Percentiles rank a stretch among this genome's conserved stretches.
Conservation (phyloP, 1,284 basidiomycete genomes). For the Ganoderma leucocontextum region DNA sequence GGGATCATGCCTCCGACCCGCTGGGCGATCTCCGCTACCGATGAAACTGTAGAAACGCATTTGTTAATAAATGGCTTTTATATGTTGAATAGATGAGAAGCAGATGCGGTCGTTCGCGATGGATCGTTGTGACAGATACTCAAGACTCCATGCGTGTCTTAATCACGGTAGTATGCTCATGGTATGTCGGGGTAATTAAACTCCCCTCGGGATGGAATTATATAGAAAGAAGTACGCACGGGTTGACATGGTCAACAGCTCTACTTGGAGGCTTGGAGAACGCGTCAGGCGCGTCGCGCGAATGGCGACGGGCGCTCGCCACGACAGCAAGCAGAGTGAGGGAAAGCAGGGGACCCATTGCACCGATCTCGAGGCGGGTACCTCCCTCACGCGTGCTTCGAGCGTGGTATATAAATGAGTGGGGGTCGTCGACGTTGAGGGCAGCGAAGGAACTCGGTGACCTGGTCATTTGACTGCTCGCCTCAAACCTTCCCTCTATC, state of each 20-base stretch:
- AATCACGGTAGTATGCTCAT: too few species aligned
- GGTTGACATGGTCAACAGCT: conserved; percentile 50
- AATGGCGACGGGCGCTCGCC: conserved; percentile 14
- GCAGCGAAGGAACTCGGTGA: not conserved
- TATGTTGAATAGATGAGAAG: too few species aligned
- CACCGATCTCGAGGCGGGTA: not conserved
- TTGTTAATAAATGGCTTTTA: too few species aligned
- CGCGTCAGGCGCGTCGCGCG: conserved; percentile 11
- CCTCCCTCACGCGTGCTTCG: not conserved
- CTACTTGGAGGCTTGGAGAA: conserved; percentile 21
- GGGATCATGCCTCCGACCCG: conserved; percentile 71
- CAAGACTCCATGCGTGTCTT: too few species aligned
- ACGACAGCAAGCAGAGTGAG: conserved; percentile 29
- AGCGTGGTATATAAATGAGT: conserved; percentile 5
- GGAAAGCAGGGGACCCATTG: not conserved
- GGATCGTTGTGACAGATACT: too few species aligned
- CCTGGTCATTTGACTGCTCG: not conserved
- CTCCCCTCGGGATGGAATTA: not conserved
- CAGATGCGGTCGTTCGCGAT: too few species aligned
- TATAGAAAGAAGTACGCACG: conserved; percentile 47
- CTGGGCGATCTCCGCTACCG: conserved; percentile 76
- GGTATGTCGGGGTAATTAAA: not conserved
- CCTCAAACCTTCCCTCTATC: not conserved
- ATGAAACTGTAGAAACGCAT: conserved; percentile 53
- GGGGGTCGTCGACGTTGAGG: not conserved